A percentile compares a stretch with the other conserved stretches of the same genome.
Evolutionary conservation across 2,329 filamentous ascomycete species (phyloP).

Genomic region (Botryotinia convoluta): DNA sequence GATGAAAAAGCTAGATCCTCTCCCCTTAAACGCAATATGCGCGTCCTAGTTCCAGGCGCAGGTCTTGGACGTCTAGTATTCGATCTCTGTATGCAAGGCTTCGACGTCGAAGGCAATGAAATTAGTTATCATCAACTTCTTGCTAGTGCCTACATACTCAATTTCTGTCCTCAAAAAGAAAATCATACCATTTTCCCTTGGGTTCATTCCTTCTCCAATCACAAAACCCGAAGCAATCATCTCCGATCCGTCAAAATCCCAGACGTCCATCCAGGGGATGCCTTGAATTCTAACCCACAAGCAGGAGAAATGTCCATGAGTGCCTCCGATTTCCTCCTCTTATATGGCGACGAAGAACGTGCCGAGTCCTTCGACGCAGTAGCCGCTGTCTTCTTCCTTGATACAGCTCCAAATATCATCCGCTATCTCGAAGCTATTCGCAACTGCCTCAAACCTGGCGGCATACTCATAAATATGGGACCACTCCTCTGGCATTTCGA

Average conservation of each 20-base stretch:
- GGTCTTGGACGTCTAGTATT: slow-evolving; percentile 87
- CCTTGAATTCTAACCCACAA: slow-evolving; percentile 43
- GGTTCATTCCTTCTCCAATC: slow-evolving; percentile 85
- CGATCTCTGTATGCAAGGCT: slow-evolving; percentile 74
- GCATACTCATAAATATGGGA: slow-evolving; percentile 84
- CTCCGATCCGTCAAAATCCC: slow-evolving; percentile 71
- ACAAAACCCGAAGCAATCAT: slow-evolving; percentile 70
- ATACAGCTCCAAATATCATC: slow-evolving; percentile 91
- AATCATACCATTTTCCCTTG: slow-evolving; percentile 81
- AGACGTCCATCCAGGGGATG: slow-evolving; percentile 69
- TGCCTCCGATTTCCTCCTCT: slow-evolving; percentile 86
- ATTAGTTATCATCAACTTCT: slow-evolving; percentile 97
- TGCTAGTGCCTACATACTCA: slow-evolving; percentile 74
- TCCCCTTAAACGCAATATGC: slow-evolving; percentile 30
- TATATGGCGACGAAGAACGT: slow-evolving; percentile 68
- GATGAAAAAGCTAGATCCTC: slow-evolving; percentile 41
- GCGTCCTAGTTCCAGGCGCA: slow-evolving; percentile 82
- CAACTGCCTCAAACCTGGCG: slow-evolving; percentile 73
- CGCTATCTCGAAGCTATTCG: slow-evolving; percentile 82
- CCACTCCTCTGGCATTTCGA: slow-evolving; percentile 96
- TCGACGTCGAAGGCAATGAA: slow-evolving; percentile 81
- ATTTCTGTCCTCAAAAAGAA: slow-evolving; percentile 57
- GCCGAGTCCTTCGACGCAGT: slow-evolving; percentile 72
- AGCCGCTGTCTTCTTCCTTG: slow-evolving; percentile 90
- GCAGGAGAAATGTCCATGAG: slow-evolving; percentile 83